phyloP scores from a whole-genome alignment of 192 early-diverging fungal species.

The Coemansia sp. region DNA sequence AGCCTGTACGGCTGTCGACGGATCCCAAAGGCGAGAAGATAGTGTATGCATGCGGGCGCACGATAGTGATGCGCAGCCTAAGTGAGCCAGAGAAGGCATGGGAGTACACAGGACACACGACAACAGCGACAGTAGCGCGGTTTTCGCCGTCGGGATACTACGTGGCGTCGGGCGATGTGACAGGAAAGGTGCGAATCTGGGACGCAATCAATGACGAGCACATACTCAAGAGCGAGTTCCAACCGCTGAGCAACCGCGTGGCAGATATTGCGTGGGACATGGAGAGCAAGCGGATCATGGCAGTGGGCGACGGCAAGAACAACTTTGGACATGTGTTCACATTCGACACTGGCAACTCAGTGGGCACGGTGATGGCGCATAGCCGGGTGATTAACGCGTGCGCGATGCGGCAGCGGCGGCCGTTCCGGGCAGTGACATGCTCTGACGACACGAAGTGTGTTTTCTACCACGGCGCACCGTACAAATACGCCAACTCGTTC shows the following conservation, averaged over 20 bases:
- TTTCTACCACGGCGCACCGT: constrained; percentile 92
- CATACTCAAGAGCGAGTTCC: constrained; percentile 81
- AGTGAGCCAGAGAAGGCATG: constrained; percentile 34
- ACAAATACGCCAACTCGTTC: constrained; percentile 71
- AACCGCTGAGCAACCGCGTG: constrained; percentile 71
- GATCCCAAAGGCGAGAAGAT: constrained; percentile 83
- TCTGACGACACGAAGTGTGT: constrained; percentile 89
- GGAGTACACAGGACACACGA: constrained; percentile 83
- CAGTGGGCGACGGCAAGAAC: constrained; percentile 92
- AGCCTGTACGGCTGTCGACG: constrained; percentile 73
- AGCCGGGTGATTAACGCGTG: constrained; percentile 85
- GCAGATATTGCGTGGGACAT: constrained; percentile 92
- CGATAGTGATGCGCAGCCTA: constrained; percentile 83
- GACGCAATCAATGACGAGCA: constrained; percentile 79
- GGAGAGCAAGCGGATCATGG: constrained; percentile 95
- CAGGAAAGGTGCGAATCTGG: constrained; percentile 93
- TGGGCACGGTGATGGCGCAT: constrained; percentile 90
- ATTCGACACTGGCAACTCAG: constrained; percentile 85
- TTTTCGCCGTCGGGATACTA: constrained; percentile 93
- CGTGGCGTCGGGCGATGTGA: constrained; percentile 90
- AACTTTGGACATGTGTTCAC: constrained; percentile 87
- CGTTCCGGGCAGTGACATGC: constrained; percentile 88
- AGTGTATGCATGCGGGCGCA: constrained; percentile 86
- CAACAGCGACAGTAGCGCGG: constrained; percentile 77
- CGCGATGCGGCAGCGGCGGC: constrained; percentile 82